A percentile compares a stretch with the other conserved stretches of the same genome.
These are phyloP conservation scores for Cochlearia excelsa DNA, from an alignment of 345 rosid species.

Conservation along the genomic window DNA sequence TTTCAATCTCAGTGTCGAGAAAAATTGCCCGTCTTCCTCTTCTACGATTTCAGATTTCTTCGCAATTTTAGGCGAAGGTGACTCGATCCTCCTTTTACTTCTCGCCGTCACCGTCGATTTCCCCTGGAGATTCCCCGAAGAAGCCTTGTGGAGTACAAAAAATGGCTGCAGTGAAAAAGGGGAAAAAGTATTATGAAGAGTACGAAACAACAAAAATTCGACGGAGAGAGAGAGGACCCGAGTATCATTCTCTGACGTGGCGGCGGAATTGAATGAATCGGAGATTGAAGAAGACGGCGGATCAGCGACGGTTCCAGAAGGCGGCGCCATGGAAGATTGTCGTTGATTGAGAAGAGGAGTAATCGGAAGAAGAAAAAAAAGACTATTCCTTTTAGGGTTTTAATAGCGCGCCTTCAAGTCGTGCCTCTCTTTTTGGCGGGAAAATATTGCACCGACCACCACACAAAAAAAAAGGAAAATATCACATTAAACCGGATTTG, in stretches of 20 bases:
- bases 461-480: neutral
- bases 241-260: slow-evolving; percentile 43
- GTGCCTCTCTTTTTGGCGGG: slow-evolving; percentile 49
- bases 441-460: slow-evolving; percentile 29
- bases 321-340: slow-evolving; percentile 41
- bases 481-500: slow-evolving; percentile 13
- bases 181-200: neutral
- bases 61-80: slow-evolving; percentile 39
- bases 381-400: slow-evolving; percentile 29
- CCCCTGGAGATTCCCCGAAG: slow-evolving; percentile 38
- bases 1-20: slow-evolving; percentile 40
- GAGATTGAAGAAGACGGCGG: slow-evolving; percentile 32
- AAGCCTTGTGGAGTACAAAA: slow-evolving; percentile 56
- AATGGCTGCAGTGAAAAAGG: slow-evolving; percentile 51
- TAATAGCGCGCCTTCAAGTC: slow-evolving; percentile 10
- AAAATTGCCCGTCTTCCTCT: slow-evolving; percentile 29
- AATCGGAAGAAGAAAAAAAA: slow-evolving; percentile 4
- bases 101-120: slow-evolving; percentile 40
- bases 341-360: slow-evolving; percentile 11
- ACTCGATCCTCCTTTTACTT: slow-evolving; percentile 53
- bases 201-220: slow-evolving; percentile 2
- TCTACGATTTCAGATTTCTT: slow-evolving; percentile 34
- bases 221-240: slow-evolving; percentile 41
- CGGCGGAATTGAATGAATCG: slow-evolving; percentile 31
- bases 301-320: slow-evolving; percentile 35